These are phyloP conservation scores for Phycomyces nitens DNA, from an alignment of 192 early-diverging fungal species.

Conservation along the genomic window DNA sequence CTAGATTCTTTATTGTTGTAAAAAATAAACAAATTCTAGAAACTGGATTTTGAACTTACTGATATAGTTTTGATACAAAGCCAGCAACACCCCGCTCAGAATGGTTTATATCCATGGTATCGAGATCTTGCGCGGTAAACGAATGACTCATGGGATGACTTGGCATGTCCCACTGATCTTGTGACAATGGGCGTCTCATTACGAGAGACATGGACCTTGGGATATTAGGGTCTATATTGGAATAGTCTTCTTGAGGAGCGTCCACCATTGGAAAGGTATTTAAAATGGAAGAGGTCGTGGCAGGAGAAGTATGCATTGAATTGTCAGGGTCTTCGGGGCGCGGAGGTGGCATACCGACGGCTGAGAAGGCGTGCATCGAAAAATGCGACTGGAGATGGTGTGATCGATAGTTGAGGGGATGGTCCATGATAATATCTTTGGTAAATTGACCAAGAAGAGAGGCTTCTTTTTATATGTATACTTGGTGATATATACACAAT, in stretches of 20 bases:
- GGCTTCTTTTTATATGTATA: too few relatives aligned
- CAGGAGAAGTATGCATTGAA: neutral
- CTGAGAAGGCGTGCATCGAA: neutral
- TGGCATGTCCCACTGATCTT: neutral
- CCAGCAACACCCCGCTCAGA: conserved; percentile 30
- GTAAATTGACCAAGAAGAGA: neutral
- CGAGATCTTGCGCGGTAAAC: conserved; percentile 6
- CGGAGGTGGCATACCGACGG: neutral
- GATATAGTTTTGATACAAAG: conserved; percentile 38
- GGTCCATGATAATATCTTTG: neutral
- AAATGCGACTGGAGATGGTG: neutral
- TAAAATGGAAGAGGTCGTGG: neutral
- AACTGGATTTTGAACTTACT: conserved; percentile 24
- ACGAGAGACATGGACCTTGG: too few relatives aligned
- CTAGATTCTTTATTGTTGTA: too few relatives aligned
- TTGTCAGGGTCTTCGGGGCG: neutral
- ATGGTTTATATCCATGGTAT: conserved; percentile 16
- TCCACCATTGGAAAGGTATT: neutral
- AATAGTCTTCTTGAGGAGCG: neutral
- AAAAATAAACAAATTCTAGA: neutral
- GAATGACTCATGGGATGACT: neutral
- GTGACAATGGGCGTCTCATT: neutral
- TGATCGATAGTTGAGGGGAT: neutral
- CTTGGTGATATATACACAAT: too few relatives aligned
- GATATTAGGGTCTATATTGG: too few relatives aligned